Percentiles rank a stretch among this genome's conserved stretches.
Evolutionary conservation across 139 green algal species (phyloP).

Genomic region (Closterium sp.): DNA sequence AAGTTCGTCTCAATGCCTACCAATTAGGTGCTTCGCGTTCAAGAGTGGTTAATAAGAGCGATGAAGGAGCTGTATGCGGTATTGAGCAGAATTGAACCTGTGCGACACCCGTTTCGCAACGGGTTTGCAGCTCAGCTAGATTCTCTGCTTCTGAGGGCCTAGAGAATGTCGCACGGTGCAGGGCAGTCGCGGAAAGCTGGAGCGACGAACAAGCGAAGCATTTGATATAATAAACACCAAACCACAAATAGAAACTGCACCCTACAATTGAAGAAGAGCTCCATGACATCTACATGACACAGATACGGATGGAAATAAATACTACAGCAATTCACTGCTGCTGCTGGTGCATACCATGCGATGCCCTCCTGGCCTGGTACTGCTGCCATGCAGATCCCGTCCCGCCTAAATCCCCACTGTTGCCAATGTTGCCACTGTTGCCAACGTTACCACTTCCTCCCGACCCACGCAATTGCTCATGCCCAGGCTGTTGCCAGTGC

Average conservation of each 20-base stretch:
- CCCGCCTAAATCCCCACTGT: not conserved
- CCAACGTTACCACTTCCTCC: not conserved
- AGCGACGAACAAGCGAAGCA: not conserved
- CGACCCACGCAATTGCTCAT: not conserved
- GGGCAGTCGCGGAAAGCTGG: not conserved
- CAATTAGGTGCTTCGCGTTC: too few relatives aligned
- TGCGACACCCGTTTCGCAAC: too few relatives aligned
- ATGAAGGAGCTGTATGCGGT: too few relatives aligned
- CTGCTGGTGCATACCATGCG: not conserved
- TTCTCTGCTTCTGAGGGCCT: not conserved
- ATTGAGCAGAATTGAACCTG: too few relatives aligned
- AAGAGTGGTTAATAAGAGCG: too few relatives aligned
- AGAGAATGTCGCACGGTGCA: not conserved
- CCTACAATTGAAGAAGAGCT: too few relatives aligned
- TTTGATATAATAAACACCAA: too few relatives aligned
- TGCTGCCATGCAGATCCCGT: not conserved
- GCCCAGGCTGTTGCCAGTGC: not conserved
- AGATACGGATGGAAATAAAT: too few relatives aligned
- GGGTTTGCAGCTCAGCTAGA: not conserved
- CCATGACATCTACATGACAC: too few relatives aligned
- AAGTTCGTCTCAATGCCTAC: too few relatives aligned
- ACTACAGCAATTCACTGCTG: not conserved
- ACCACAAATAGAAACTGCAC: too few relatives aligned
- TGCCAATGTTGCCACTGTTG: not conserved
- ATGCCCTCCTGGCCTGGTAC: not conserved